A percentile compares a stretch with the other conserved stretches of the same genome.
phyloP scores from a whole-genome alignment of 2,329 filamentous ascomycete genomes.

The Fusarium buxicola region DNA sequence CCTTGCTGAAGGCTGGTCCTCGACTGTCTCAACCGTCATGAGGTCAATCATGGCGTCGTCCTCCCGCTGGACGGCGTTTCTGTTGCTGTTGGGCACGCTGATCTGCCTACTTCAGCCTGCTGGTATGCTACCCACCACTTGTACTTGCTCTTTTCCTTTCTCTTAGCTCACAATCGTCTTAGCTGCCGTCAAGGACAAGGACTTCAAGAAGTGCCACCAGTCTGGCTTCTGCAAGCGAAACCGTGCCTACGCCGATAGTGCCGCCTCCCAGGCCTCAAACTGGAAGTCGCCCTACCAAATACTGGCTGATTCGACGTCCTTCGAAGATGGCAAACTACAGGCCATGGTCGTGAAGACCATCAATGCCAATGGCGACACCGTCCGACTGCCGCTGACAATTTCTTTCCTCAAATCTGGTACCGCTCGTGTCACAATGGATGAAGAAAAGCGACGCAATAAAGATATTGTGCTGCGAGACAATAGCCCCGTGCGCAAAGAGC shows the following conservation, averaged over 20 bases:
- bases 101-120: slow-evolving; percentile 71
- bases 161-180: slow-evolving; percentile 34
- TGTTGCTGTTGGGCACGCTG: slow-evolving; percentile 69
- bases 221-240: slow-evolving; percentile 98
- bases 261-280: slow-evolving; percentile 69
- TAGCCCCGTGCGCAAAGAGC: slow-evolving; percentile 87
- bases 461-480: slow-evolving; percentile 88
- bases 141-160: background rate
- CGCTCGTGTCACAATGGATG: slow-evolving; percentile 88
- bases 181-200: slow-evolving; percentile 93
- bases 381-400: slow-evolving; percentile 84
- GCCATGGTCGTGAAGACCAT: slow-evolving; percentile 86
- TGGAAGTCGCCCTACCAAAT: slow-evolving; percentile 88
- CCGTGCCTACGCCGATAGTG: slow-evolving; percentile 86
- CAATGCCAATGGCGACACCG: slow-evolving; percentile 70
- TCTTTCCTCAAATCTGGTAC: slow-evolving; percentile 92
- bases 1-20: slow-evolving; percentile 19
- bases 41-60: slow-evolving; percentile 62
- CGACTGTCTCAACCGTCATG: slow-evolving; percentile 56
- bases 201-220: slow-evolving; percentile 97
- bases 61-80: slow-evolving; percentile 72
- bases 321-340: slow-evolving; percentile 83
- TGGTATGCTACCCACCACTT: slow-evolving; percentile 60
- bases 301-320: slow-evolving; percentile 75
- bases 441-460: slow-evolving; percentile 88